These are phyloP conservation scores for Paulownia fortunei DNA, from an alignment of 257 asterid species.

Conservation along the genomic window DNA sequence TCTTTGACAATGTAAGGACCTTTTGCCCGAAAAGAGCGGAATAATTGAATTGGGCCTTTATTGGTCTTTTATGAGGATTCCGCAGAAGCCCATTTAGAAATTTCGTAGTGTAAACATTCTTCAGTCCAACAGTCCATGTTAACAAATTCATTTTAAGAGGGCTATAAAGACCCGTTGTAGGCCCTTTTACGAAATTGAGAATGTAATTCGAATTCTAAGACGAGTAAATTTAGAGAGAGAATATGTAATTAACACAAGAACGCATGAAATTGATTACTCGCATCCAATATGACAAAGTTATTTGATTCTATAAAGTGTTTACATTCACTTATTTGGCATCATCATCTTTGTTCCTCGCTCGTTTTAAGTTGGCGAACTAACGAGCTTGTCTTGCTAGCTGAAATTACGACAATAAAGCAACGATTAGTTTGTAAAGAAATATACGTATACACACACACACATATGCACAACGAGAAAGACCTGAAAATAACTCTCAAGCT, in stretches of 20 bases:
- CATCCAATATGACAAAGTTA: slow-evolving; percentile 17
- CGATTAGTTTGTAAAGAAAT: neutral
- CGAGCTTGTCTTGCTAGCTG: slow-evolving; percentile 55
- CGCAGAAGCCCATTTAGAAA: neutral
- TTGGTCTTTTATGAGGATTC: neutral
- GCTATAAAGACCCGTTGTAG: neutral
- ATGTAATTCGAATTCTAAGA: neutral
- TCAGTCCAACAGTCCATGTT: neutral
- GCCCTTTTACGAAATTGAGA: neutral
- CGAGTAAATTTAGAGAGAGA: neutral
- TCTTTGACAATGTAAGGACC: neutral
- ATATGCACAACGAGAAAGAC: slow-evolving; percentile 36
- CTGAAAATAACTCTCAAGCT: slow-evolving; percentile 78
- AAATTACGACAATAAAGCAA: slow-evolving; percentile 24
- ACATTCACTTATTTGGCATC: slow-evolving; percentile 33
- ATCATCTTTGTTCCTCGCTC: slow-evolving; percentile 16
- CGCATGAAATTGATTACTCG: neutral
- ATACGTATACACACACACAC: neutral
- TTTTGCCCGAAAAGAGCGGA: neutral
- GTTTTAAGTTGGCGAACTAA: slow-evolving; percentile 7
- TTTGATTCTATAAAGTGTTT: slow-evolving; percentile 1
- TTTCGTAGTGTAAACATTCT: neutral
- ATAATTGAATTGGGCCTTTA: neutral
- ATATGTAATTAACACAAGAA: neutral
- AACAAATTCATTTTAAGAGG: neutral